phyloP scores from a whole-genome alignment of 352 stramenopile genomes.

The Peronosclerospora sorghi region DNA sequence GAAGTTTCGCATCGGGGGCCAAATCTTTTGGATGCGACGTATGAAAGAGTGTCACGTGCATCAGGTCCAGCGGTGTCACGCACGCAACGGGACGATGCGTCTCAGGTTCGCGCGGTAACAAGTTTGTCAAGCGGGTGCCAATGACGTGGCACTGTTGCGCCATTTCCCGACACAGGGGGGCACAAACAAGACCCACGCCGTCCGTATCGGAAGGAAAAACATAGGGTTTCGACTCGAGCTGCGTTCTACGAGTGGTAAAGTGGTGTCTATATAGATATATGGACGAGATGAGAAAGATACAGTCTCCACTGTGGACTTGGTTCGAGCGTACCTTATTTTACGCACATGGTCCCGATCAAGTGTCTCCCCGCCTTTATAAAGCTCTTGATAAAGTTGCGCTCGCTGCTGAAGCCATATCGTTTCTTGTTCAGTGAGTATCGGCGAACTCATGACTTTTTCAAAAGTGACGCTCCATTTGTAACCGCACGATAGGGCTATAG shows the following conservation, averaged over 20 bases:
- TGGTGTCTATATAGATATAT: slow-evolving; percentile 21
- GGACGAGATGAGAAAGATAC: too few species aligned
- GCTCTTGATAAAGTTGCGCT: slow-evolving; percentile 27
- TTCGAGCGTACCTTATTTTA: slow-evolving; percentile 22
- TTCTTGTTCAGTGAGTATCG: slow-evolving; percentile 23
- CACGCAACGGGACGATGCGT: slow-evolving; percentile 32
- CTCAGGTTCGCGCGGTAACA: slow-evolving; percentile 26
- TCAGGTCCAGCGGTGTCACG: slow-evolving; percentile 50
- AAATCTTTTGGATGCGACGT: slow-evolving; percentile 59
- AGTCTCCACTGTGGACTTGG: too few species aligned
- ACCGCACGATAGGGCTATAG: too few species aligned
- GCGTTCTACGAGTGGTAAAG: slow-evolving; percentile 21
- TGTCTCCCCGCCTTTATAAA: slow-evolving; percentile 24
- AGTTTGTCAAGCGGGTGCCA: slow-evolving; percentile 29
- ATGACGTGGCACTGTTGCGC: slow-evolving; percentile 27
- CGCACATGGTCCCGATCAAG: slow-evolving; percentile 28
- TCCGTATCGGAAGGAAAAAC: slow-evolving; percentile 32
- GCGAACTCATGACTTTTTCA: slow-evolving; percentile 13
- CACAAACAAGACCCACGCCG: slow-evolving; percentile 37
- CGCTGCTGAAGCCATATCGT: slow-evolving; percentile 25
- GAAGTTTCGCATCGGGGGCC: slow-evolving; percentile 25
- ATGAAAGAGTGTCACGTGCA: slow-evolving; percentile 77
- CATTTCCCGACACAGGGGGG: slow-evolving; percentile 25
- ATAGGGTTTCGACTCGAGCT: slow-evolving; percentile 44
- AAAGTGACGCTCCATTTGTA: too few species aligned